These are phyloP conservation scores for Microcos paniculata DNA, from an alignment of 345 rosid species.

Conservation along the genomic window DNA sequence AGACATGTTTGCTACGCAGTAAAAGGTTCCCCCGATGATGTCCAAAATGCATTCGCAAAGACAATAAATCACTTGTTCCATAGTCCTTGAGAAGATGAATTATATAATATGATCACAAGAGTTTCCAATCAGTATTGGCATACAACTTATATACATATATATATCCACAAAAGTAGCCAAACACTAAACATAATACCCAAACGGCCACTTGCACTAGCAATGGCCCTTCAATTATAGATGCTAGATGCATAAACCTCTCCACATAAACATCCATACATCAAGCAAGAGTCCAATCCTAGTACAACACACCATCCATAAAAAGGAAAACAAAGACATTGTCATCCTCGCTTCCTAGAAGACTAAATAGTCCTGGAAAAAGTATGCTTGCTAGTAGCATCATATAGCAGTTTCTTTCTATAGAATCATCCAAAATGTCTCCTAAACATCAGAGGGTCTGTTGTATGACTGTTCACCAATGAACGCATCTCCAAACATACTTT, in stretches of 20 bases:
- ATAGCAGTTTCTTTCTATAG: not conserved
- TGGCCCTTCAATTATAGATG: not conserved
- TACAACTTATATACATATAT: not conserved
- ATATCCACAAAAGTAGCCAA: not conserved
- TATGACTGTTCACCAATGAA: not conserved
- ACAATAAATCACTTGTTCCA: not conserved
- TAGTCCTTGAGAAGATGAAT: not conserved
- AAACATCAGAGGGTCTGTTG: not conserved
- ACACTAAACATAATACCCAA: not conserved
- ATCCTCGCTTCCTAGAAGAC: not conserved
- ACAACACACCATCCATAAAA: not conserved
- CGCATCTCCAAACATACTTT: not conserved
- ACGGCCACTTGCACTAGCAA: not conserved
- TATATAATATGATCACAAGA: not conserved
- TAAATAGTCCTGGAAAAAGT: not conserved
- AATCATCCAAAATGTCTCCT: not conserved
- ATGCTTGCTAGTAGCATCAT: not conserved
- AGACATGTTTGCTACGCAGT: not conserved
- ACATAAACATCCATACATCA: not conserved
- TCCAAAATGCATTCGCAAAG: not conserved
- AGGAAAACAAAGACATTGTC: not conserved
- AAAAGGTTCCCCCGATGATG: not conserved
- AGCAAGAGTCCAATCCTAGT: not conserved
- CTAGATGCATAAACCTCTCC: not conserved
- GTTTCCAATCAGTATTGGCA: not conserved